phyloP scores from a whole-genome alignment of 805 yeast genomes.

The Pichia phayaonensis region DNA sequence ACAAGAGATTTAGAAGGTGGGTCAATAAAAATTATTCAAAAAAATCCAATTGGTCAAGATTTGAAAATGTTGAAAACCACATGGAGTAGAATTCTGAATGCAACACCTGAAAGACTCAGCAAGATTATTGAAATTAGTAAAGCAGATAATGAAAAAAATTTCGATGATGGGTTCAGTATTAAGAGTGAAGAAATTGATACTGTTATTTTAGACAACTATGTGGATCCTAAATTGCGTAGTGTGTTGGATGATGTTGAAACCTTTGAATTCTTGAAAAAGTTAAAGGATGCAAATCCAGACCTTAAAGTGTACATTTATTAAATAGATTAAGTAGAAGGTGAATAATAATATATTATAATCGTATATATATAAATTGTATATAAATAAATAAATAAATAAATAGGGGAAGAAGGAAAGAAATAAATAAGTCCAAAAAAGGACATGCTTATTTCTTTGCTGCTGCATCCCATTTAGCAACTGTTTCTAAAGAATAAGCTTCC shows the following conservation, averaged over 20 bases:
- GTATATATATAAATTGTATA: slow-evolving; percentile 1
- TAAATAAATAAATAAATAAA: slow-evolving; percentile 1
- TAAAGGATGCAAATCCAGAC: slow-evolving; percentile 30
- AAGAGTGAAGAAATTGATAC: slow-evolving; percentile 39
- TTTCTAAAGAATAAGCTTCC: slow-evolving; percentile 31
- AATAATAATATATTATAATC: not conserved
- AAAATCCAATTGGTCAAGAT: slow-evolving; percentile 66
- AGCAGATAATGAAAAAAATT: slow-evolving; percentile 2
- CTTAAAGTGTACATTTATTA: slow-evolving; percentile 48
- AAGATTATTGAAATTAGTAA: slow-evolving; percentile 15
- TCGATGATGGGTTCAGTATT: slow-evolving; percentile 33
- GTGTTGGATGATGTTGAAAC: slow-evolving; percentile 54
- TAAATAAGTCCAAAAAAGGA: slow-evolving; percentile 7
- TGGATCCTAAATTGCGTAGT: slow-evolving; percentile 53
- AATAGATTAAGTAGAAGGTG: not conserved
- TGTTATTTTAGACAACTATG: slow-evolving; percentile 52
- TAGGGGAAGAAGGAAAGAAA: no score
- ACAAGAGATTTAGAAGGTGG: slow-evolving; percentile 37
- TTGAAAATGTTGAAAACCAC: slow-evolving; percentile 37
- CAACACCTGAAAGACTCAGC: slow-evolving; percentile 55
- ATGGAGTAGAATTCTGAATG: slow-evolving; percentile 43
- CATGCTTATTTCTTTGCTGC: slow-evolving; percentile 13
- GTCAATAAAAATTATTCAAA: slow-evolving; percentile 64
- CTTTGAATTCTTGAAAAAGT: slow-evolving; percentile 31
- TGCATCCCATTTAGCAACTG: slow-evolving; percentile 43